These are phyloP conservation scores for Raphanus raphanistrum DNA, from an alignment of 345 rosid genomes.

Conservation along the genomic window DNA sequence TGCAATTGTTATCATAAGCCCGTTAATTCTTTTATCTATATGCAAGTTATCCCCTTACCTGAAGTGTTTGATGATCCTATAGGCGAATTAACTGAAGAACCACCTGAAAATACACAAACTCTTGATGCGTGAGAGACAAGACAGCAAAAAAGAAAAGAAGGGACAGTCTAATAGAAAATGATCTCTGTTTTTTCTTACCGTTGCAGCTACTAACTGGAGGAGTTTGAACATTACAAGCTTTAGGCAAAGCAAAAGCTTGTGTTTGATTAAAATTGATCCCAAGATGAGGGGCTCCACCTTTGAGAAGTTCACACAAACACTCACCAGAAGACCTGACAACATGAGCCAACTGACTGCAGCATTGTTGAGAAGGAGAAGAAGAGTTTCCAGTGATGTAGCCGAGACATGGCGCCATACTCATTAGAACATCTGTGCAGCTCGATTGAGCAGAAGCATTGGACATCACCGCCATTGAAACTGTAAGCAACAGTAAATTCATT, in stretches of 20 bases:
- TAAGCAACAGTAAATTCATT: conserved; percentile 33
- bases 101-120: not conserved
- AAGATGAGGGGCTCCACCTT: conserved; percentile 59
- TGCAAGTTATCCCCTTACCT: conserved; percentile 46
- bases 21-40: not conserved
- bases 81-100: conserved; percentile 29
- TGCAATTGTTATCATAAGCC: not conserved
- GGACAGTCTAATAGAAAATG: not conserved
- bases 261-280: conserved; percentile 66
- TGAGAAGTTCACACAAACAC: conserved; percentile 73
- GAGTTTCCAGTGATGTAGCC: conserved; percentile 65
- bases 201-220: conserved; percentile 71
- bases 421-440: conserved; percentile 54
- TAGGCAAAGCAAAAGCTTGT: conserved; percentile 70
- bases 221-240: conserved; percentile 78
- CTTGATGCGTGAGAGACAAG: not conserved
- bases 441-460: conserved; percentile 56
- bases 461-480: conserved; percentile 33
- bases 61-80: conserved; percentile 50
- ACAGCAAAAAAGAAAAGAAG: not conserved
- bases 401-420: conserved; percentile 76
- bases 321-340: conserved; percentile 64
- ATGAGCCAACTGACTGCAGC: conserved; percentile 69
- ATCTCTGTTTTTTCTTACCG: conserved; percentile 40
- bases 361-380: conserved; percentile 65